Conservation (phyloP, 768 basidiomycete genomes). For the Suillus hirtellus region DNA sequence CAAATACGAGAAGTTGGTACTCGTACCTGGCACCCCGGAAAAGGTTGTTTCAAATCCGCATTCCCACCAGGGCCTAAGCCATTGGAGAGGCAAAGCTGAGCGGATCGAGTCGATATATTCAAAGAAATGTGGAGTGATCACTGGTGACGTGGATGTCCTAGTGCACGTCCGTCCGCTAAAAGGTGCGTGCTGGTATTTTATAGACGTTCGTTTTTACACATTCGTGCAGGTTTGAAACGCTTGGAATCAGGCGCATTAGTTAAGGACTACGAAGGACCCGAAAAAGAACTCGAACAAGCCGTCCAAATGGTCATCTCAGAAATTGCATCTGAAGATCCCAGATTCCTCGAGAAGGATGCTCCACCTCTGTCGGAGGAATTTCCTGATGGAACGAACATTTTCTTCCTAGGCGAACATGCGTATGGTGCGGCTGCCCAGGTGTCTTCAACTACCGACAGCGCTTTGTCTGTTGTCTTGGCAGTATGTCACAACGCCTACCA, state of each 20-base stretch:
- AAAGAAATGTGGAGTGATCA: constrained; percentile 85
- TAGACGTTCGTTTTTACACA: background rate
- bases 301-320: constrained; percentile 82
- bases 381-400: constrained; percentile 86
- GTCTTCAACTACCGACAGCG: constrained; percentile 62
- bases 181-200: constrained; percentile 47
- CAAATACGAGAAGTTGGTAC: constrained; percentile 73
- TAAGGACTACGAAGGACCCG: constrained; percentile 86
- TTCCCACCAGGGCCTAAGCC: constrained; percentile 58
- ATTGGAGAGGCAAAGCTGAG: constrained; percentile 84
- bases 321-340: constrained; percentile 87
- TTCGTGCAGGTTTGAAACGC: constrained; percentile 74
- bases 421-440: constrained; percentile 97
- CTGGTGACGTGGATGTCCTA: constrained; percentile 76
- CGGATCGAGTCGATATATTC: constrained; percentile 83
- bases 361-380: constrained; percentile 87
- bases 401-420: constrained; percentile 93
- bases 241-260: constrained; percentile 88
- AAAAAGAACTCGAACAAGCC: constrained; percentile 84
- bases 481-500: constrained; percentile 41
- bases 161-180: constrained; percentile 90
- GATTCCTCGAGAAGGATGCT: constrained; percentile 77
- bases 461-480: constrained; percentile 84
- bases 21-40: constrained; percentile 49
- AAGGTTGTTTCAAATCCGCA: constrained; percentile 76